These are phyloP conservation scores for Pleurotus tuber-regium DNA, from an alignment of 768 basidiomycete genomes.

Conservation along the genomic window DNA sequence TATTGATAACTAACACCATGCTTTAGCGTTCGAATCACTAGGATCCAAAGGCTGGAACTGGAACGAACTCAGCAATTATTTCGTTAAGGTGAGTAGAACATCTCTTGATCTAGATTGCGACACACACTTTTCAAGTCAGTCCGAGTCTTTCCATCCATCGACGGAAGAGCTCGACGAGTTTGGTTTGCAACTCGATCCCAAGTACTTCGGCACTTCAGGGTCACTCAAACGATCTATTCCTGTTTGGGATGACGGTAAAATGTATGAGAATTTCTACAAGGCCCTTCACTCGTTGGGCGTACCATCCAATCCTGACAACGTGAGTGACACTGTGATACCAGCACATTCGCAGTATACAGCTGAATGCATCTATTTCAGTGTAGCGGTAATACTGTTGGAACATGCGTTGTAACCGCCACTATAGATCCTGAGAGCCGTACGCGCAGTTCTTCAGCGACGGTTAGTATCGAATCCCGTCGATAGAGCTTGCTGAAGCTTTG, in stretches of 20 bases:
- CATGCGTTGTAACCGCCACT: neutral
- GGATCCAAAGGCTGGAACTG: conserved; percentile 20
- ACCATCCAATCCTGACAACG: conserved; percentile 1
- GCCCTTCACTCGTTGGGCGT: conserved; percentile 5
- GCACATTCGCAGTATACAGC: neutral
- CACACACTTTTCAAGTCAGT: conserved; percentile 2
- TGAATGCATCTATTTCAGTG: neutral
- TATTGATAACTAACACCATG: too few species aligned
- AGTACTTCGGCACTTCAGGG: conserved; percentile 11
- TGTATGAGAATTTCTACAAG: neutral
- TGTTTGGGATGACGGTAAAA: conserved; percentile 8
- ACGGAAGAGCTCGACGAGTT: neutral
- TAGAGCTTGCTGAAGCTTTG: neutral
- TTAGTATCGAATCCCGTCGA: neutral
- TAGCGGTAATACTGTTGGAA: conserved; percentile 4
- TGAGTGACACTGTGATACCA: neutral
- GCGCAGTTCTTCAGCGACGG: conserved; percentile 3
- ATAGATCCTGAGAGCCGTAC: neutral
- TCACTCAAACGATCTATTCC: conserved; percentile 15
- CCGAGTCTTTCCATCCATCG: conserved; percentile 10
- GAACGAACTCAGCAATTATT: conserved; percentile 16
- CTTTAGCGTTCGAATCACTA: conserved; percentile 14
- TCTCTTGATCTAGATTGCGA: too few species aligned
- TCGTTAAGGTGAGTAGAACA: conserved; percentile 11
- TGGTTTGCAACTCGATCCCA: conserved; percentile 6